phyloP scores from a whole-genome alignment of 2,329 filamentous ascomycete species.

The Pleurostoma richardsiae region DNA sequence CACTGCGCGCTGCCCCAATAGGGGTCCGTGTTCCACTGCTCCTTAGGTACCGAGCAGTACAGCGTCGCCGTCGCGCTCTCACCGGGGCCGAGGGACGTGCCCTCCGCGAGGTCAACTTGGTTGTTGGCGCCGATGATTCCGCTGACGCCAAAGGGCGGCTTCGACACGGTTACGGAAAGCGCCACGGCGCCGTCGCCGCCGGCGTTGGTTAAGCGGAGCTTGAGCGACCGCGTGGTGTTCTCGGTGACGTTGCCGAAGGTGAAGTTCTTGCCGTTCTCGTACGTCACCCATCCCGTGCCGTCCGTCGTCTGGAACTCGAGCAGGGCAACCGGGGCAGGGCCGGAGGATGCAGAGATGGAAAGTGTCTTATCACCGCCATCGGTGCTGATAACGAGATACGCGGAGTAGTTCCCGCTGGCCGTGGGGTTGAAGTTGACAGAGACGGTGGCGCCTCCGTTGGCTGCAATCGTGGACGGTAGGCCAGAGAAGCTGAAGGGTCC shows the following conservation, averaged over 20 bases:
- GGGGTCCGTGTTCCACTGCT: slow-evolving; percentile 49
- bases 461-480: slow-evolving; percentile 37
- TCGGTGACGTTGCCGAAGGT: slow-evolving; percentile 51
- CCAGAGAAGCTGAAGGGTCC: slow-evolving; percentile 43
- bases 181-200: slow-evolving; percentile 41
- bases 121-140: slow-evolving; percentile 50
- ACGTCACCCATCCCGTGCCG: slow-evolving; percentile 44
- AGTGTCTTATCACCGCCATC: slow-evolving; percentile 43
- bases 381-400: slow-evolving; percentile 41
- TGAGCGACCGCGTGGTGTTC: slow-evolving; percentile 39
- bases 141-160: slow-evolving; percentile 52
- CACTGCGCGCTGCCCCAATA: slow-evolving; percentile 43
- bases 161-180: slow-evolving; percentile 54
- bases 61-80: slow-evolving; percentile 46
- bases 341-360: slow-evolving; percentile 42
- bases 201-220: slow-evolving; percentile 49
- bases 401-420: slow-evolving; percentile 38
- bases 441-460: slow-evolving; percentile 31
- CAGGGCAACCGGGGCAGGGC: slow-evolving; percentile 40
- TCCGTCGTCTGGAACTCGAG: slow-evolving; percentile 51
- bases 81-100: slow-evolving; percentile 42
- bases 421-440: slow-evolving; percentile 42
- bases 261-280: slow-evolving; percentile 36
- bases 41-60: slow-evolving; percentile 50
- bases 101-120: slow-evolving; percentile 52